These are phyloP conservation scores for Streptanthus diversifolius DNA, from an alignment of 345 rosid species.

Conservation along the genomic window DNA sequence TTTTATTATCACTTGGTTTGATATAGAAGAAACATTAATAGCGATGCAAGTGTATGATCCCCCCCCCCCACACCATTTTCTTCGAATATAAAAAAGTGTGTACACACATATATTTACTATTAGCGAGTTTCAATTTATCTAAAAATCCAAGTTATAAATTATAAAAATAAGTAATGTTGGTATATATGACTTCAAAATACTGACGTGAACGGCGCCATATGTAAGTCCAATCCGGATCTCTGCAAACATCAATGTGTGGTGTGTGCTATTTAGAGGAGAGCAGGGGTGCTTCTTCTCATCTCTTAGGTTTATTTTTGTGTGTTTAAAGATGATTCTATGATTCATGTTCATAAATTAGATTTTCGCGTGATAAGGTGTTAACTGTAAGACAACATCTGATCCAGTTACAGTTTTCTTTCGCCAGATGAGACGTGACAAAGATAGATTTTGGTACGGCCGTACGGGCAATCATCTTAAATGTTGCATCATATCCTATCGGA, in stretches of 20 bases:
- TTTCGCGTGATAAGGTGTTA: background rate
- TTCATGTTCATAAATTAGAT: background rate
- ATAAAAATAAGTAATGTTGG: background rate
- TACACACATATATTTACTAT: background rate
- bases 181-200: no score
- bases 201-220: background rate
- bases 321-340: background rate
- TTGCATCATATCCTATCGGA: no score
- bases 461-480: no score
- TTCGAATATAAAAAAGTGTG: background rate
- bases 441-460: no score
- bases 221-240: background rate
- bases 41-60: background rate
- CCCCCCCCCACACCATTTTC: no score
- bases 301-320: background rate
- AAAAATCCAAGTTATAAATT: background rate
- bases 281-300: background rate
- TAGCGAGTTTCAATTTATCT: background rate
- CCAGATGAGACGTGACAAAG: no score
- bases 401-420: no score
- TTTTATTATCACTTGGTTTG: slow-evolving; percentile 14
- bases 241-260: background rate
- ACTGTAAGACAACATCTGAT: background rate
- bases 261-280: background rate
- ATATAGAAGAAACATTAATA: slow-evolving; percentile 12